Evolutionary conservation across 441 rosid species (phyloP), one percentile per base, ranked within the genome.

Genomic region (Melianthus villosus): DNA sequence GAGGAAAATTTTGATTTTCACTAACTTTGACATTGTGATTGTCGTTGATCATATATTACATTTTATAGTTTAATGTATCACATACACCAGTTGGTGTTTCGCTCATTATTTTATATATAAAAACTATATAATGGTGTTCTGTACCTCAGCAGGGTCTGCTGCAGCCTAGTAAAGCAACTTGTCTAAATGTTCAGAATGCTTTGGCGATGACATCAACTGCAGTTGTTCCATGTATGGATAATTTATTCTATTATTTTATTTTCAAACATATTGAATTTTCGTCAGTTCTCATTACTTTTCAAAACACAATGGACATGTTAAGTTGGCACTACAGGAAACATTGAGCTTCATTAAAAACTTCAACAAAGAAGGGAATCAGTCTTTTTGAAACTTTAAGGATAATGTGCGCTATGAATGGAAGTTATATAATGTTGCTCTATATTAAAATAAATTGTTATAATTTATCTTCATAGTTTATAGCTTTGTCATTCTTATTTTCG

Each of bases 151-250:
- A 75, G 91, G 79, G 75, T 4, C 43, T 54, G 34, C 73, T 57
- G 56, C 54, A 61, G 22, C 52, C 68, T 7, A 69, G 51, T 26
- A 60, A 54, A 28, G 71, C 62, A 32, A 45, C 64, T 50, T 62
- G 77, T 1, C 51, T 62, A 44, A 71, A 63, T 44, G 75, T 59
- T 49, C 72, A 57, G 23, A 70, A 66, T 61, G 64, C 51, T 25
- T 42, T 41, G 40, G 64, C 46, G 14, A 51, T 50, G 2, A 77
- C 75, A 59, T 76, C 64, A 34, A 42, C 44, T 4, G 22, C 45
- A 7, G 42, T 63, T 1, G 30, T 58, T 50, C 56, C 71, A 38
- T 60, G 94, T 87, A 74, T 44, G 56, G 10, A n/a, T 43, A 33
- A 14, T 45, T 34, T 42, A 28, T 46, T 8, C 16, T 45, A 9